A percentile compares a stretch with the other conserved stretches of the same genome.
Conservation (phyloP, 202 grass and related monocot genomes). For the Eragrostis tef region DNA sequence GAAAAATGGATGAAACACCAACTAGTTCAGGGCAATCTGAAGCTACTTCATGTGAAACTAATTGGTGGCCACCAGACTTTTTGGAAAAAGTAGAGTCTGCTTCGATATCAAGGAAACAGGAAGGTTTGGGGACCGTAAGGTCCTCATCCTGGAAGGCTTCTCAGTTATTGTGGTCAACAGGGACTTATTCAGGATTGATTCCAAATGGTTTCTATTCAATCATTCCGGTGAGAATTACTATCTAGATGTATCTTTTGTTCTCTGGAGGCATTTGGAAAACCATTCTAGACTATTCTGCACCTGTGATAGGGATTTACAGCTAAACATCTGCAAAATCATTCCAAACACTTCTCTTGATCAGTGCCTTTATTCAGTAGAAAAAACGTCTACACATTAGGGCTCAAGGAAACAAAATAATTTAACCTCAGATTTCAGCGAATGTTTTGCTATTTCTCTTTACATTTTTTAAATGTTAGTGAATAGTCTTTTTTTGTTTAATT, state of each 20-base stretch:
- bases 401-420: slow-evolving; percentile 26
- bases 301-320: slow-evolving; percentile 1
- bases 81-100: slow-evolving; percentile 82
- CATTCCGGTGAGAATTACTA: slow-evolving; percentile 71
- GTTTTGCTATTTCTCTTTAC: slow-evolving; percentile 23
- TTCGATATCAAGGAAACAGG: slow-evolving; percentile 65
- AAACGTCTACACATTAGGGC: slow-evolving; percentile 34
- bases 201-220: slow-evolving; percentile 99
- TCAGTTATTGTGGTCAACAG: slow-evolving; percentile 90
- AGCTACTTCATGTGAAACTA: slow-evolving; percentile 64
- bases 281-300: slow-evolving; percentile 2
- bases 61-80: slow-evolving; percentile 82
- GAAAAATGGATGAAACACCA: slow-evolving; percentile 79
- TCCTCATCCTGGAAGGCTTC: slow-evolving; percentile 74
- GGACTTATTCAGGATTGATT: slow-evolving; percentile 76
- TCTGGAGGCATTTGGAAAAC: slow-evolving; percentile 18
- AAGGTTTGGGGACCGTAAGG: slow-evolving; percentile 57
- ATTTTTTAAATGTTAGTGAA: slow-evolving; percentile 15
- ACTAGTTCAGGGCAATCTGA: slow-evolving; percentile 67
- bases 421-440: slow-evolving; percentile 1
- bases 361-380: slow-evolving; percentile 25
- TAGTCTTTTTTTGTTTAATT: slow-evolving; percentile 34
- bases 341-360: slow-evolving; percentile 9
- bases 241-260: slow-evolving; percentile 1
- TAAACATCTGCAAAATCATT: slow-evolving; percentile 27